Evolutionary conservation across 345 rosid species (phyloP), one percentile per base, ranked within the genome.

Genomic region (Nasturtium officinale): DNA sequence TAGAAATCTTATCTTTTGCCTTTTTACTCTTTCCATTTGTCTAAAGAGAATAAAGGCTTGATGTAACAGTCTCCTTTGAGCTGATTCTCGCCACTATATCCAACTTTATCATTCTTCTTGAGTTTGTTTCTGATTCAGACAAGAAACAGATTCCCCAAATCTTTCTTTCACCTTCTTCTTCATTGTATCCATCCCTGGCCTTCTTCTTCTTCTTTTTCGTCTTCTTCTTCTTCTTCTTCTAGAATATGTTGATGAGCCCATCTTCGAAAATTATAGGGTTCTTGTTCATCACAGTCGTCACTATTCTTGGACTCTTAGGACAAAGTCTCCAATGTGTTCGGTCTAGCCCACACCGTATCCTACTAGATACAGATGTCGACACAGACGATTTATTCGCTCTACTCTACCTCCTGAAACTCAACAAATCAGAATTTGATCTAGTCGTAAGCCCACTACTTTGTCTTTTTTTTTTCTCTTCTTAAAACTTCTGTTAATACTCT

Each of bases 321-420:
- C 67, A 29, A 29, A 53, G 38, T 35, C 35, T 78, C 15, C 45
- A 26, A 0, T 52, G 40, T 67, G 81, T 53, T 67, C 1, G 5
- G 70, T 67, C 78, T 33, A 56, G 21, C 6, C 86, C 89, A 8
- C 84, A 76, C 15, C 80, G 95, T 76, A 85, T 94, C 67, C 86
- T 94, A 52, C 25, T 90, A 65, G 98, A 94, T 50, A 86, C 98
- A 33, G 98, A 90, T 77, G 87, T 87, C 1, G 90, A 90, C 71
- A 90, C 96, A 3, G 97, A 90, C 75, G 98, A 94, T 80, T 80
- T 94, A 59, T 89, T 94, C 38, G 96, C 87, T 75, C 84, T 94
- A 9, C 79, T 89, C 70, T 94, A 90, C 73, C 89, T 90, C 37
- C 74, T 93, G 76, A 94, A 94, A 84, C 98, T 89, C 37, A 78